Conservation (phyloP, 2,329 filamentous ascomycete species). For the Botryosphaeria dothidea region DNA sequence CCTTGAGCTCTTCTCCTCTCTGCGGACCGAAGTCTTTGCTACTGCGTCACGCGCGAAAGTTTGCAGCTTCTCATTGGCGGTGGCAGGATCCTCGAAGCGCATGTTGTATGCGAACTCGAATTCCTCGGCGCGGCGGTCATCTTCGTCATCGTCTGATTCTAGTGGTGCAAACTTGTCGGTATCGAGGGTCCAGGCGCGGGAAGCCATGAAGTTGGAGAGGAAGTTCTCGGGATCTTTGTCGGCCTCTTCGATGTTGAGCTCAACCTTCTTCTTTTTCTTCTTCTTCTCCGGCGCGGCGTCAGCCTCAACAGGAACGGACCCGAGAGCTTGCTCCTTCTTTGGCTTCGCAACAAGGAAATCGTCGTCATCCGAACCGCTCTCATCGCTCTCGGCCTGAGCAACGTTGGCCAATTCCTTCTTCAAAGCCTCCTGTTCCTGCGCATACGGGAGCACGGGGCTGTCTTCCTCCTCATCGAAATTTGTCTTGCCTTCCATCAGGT, state of each 20-base stretch:
- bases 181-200: conserved; percentile 80
- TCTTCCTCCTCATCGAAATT: conserved; percentile 62
- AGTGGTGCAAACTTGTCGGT: conserved; percentile 74
- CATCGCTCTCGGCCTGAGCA: conserved; percentile 46
- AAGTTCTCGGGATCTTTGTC: conserved; percentile 90
- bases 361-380: conserved; percentile 52
- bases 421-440: conserved; percentile 82
- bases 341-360: conserved; percentile 78
- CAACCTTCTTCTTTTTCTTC: conserved; percentile 35
- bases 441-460: conserved; percentile 68
- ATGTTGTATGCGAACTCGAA: conserved; percentile 95
- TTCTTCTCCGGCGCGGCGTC: conserved; percentile 29
- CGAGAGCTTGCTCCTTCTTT: neutral
- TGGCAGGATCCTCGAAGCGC: conserved; percentile 88
- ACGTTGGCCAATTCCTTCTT: conserved; percentile 77
- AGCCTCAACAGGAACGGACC: conserved; percentile 29
- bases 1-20: conserved; percentile 76
- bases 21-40: conserved; percentile 77
- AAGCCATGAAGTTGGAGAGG: conserved; percentile 92
- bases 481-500: conserved; percentile 72
- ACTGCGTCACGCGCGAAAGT: conserved; percentile 88
- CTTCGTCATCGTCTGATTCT: conserved; percentile 85
- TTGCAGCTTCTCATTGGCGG: conserved; percentile 82
- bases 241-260: conserved; percentile 67
- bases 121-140: conserved; percentile 74